Evolutionary conservation across 129 eudicot species (phyloP).

Genomic region (Silybum marianum): DNA sequence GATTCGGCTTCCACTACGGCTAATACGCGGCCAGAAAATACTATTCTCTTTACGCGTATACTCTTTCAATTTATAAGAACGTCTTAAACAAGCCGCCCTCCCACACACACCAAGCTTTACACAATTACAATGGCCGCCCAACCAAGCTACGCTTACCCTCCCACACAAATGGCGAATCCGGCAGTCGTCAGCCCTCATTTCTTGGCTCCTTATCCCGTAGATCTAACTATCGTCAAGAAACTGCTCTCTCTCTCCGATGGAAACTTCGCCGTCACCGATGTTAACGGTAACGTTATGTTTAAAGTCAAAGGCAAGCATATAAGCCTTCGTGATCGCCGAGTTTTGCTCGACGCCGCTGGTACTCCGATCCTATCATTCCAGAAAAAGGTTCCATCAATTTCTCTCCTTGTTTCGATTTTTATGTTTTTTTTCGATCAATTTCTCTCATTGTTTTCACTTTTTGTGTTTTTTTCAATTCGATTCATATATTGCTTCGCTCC

Average conservation of each 20-base stretch:
- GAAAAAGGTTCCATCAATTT: conserved; percentile 31
- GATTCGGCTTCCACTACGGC: too few species aligned
- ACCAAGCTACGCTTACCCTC: conserved; percentile 20
- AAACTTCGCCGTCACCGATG: conserved; percentile 36
- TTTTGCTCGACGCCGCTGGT: conserved; percentile 45
- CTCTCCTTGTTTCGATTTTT: neutral
- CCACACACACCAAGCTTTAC: neutral
- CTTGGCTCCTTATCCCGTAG: conserved; percentile 40
- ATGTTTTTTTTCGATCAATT: neutral
- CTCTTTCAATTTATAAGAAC: neutral
- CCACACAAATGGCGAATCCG: conserved; percentile 1
- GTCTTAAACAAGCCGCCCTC: neutral
- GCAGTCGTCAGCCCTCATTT: conserved; percentile 35
- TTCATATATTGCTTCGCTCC: neutral
- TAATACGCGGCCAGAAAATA: neutral
- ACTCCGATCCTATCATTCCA: conserved; percentile 41
- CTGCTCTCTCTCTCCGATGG: conserved; percentile 31
- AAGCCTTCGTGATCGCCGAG: conserved; percentile 35
- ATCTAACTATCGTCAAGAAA: conserved; percentile 36
- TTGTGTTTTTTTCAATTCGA: neutral
- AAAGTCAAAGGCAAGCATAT: conserved; percentile 32
- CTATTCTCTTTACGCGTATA: neutral
- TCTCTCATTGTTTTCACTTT: neutral
- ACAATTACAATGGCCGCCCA: conserved; percentile 28
- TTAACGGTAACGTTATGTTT: conserved; percentile 44